Base-by-base conservation (phyloP, 768 basidiomycete species). In the Panus rudis region DNA sequence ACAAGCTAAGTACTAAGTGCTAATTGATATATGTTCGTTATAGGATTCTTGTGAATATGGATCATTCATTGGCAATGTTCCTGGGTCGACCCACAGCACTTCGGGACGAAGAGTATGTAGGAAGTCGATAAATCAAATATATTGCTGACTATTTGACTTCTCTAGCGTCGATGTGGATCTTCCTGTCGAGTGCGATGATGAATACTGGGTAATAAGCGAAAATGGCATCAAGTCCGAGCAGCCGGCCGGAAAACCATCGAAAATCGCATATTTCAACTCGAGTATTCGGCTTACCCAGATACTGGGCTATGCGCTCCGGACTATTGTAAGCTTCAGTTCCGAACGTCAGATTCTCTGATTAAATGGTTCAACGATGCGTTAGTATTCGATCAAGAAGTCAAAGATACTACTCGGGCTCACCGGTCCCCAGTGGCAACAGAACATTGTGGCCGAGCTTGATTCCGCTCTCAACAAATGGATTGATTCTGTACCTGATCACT, bases 181-280 rank as follows among this genome's bases (percentile, higher is more conserved):
- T 25, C 87, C 87, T 30, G 70, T 86, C 5, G 87, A 90, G 59
- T 81, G 91, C 12, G 87, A 93, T 50, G 82, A 84, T 52, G 77
- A 81, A 48, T 89, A 79, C 56, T 92, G 87, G 88, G 33, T 16
- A 20, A 72, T 78, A 13, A 63, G 62, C 28, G 63, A 65, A 21
- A 79, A 80, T 48, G 75, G 76, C 0, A 66, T 71, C 30, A 72
- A 70, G 14, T 87, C 84, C 60, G 65, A 74, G 41, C 86, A 88
- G 55, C 87, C 86, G 10, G 56, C 63, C 11, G 73, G 65, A 10
- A 69, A 75, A 45, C 79, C 82, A n/a, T 75, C 78, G 21, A 63
- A 61, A 37, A 62, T 86, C 26, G 57, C 80, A 13, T 72, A 68
- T 16, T 90, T 90, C 60, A 79, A 76, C 53, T 73, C 73, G 26